Percentiles rank a stretch among this genome's conserved stretches.
Conservation (phyloP, 106 monocot genomes). For the Ottelia alismoides region DNA sequence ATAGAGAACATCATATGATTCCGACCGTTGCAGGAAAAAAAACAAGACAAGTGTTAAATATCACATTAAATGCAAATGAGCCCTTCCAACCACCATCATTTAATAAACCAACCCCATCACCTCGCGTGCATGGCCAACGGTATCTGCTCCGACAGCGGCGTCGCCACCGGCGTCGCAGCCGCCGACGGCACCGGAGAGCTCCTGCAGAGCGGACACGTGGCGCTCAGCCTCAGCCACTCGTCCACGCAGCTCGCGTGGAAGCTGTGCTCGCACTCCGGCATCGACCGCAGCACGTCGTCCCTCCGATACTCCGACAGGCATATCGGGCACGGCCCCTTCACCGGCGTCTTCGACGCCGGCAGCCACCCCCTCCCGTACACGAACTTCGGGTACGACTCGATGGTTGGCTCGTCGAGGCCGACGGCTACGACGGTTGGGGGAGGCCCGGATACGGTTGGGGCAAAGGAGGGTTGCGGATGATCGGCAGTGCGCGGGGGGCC, state of each 20-base stretch:
- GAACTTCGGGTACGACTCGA: constrained; percentile 50
- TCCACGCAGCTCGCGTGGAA: too few relatives aligned
- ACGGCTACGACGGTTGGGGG: not conserved
- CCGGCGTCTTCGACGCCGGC: not conserved
- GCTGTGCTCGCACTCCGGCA: too few relatives aligned
- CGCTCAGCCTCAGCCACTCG: too few relatives aligned
- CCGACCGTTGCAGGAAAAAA: too few relatives aligned
- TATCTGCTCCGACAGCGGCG: too few relatives aligned
- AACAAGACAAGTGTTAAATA: too few relatives aligned
- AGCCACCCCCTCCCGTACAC: not conserved
- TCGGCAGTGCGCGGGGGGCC: not conserved
- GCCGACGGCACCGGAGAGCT: constrained; percentile 41
- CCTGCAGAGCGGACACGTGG: too few relatives aligned
- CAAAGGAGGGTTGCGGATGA: not conserved
- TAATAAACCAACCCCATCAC: constrained; percentile 48
- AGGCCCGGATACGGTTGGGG: not conserved
- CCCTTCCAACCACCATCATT: constrained; percentile 30
- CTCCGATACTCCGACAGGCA: constrained; percentile 43
- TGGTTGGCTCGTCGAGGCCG: too few relatives aligned
- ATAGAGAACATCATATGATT: too few relatives aligned
- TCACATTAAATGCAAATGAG: not conserved
- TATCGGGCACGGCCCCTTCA: constrained; percentile 37
- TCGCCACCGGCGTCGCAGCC: constrained; percentile 25
- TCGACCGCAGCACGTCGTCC: constrained; percentile 28
- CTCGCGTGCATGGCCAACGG: too few relatives aligned